Evolutionary conservation across 1,284 basidiomycete species (phyloP), one percentile per base, ranked within the genome.

Genomic region (Phellopilus nigrolimitatus): DNA sequence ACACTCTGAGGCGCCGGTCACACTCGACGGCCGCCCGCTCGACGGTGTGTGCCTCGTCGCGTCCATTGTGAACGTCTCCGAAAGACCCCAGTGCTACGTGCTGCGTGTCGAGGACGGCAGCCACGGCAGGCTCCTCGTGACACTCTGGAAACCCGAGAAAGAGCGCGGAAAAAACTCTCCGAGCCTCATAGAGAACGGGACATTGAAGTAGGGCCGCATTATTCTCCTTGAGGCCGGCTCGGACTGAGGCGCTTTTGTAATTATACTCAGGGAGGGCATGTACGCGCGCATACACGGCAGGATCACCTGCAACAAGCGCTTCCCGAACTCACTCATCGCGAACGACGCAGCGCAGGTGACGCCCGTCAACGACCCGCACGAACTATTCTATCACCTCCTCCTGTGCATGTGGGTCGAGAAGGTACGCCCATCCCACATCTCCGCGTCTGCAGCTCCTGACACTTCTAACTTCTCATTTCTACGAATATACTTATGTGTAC

Each of bases 31-130:
- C 10, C 46, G 34, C 3, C 15, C 27, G 15, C 36, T 48, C n/a
- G 36, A 19, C 19, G 5, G 8, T 3, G 37, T 48, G 4, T 27
- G 19, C 15, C 39, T 34, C 17, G 21, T 48, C 3, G 46, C 24
- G 12, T 39, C 12, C 24, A n/a, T 48, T 25, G 24, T 12, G 12
- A 17, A n/a, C 15, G 21, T 48, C 8, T 17, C 21, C 7, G 25
- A 17, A 15, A 10, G 15, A 19, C 36, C 38, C 1, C 9, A 12
- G 1, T 28, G 13, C 13, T 15, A 25, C 9, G 8, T 48, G 15
- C 46, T 48, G 21, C 21, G 39, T 8, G 17, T 39, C 19, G 46
- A 48, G 5, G 46, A 48, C 17, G 46, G 46, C 10, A 48, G 30
- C n/a, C 7, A 15, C 8, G 15, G 46, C 3, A 4, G 5, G 7